phyloP scores from a whole-genome alignment of 2,329 filamentous ascomycete species.

The Trichoderma hamatum region DNA sequence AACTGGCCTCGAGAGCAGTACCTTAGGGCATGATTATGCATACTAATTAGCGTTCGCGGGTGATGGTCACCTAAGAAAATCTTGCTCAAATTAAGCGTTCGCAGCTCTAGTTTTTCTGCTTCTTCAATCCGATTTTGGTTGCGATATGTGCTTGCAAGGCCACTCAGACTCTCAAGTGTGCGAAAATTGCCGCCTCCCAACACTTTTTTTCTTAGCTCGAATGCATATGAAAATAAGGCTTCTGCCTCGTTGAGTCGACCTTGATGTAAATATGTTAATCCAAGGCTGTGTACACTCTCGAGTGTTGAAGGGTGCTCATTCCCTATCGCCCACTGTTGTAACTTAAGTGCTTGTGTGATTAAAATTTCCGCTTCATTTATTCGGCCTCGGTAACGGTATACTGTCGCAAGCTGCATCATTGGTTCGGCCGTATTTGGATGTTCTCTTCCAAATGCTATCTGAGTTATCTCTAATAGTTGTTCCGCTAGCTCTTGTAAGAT shows the following conservation, averaged over 20 bases:
- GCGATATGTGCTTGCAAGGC: background rate
- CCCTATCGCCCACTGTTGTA: background rate
- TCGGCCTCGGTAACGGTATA: background rate
- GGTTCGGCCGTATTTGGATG: background rate
- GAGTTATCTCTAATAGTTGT: background rate
- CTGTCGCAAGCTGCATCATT: background rate
- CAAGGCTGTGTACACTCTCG: background rate
- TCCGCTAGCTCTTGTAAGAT: background rate
- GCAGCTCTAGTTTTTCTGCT: background rate
- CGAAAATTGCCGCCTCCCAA: background rate
- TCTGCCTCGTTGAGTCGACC: background rate
- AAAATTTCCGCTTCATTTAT: background rate
- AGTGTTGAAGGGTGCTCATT: background rate
- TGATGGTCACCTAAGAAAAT: conserved; percentile 6
- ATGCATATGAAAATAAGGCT: background rate
- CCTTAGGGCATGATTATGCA: background rate
- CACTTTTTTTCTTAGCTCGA: background rate
- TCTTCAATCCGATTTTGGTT: background rate
- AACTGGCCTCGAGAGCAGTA: background rate
- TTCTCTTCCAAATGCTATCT: background rate
- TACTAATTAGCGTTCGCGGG: background rate
- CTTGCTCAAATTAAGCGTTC: background rate
- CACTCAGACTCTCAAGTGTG: background rate
- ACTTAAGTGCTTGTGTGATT: background rate
- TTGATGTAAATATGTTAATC: background rate